A percentile compares a stretch with the other conserved stretches of the same genome.
These are phyloP conservation scores for Meyerozyma athensensis DNA, from an alignment of 1,139 yeast species.

Conservation along the genomic window DNA sequence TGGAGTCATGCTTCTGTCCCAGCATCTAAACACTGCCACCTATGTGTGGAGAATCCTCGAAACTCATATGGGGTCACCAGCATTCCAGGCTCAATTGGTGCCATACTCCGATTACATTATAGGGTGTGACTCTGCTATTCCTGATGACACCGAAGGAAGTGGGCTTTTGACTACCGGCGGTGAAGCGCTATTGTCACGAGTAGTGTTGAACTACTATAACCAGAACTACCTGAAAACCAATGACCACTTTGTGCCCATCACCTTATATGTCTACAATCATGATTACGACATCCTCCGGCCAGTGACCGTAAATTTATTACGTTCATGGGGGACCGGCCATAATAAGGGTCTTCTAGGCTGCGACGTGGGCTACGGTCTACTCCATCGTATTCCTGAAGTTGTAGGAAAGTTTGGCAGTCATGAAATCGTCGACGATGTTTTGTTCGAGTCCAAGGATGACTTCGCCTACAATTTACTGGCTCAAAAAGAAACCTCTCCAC, in stretches of 20 bases:
- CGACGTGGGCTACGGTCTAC: constrained; percentile 88
- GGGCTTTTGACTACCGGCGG: constrained; percentile 77
- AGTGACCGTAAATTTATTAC: constrained; percentile 59
- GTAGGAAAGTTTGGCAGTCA: constrained; percentile 42
- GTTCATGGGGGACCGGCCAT: constrained; percentile 47
- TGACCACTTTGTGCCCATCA: constrained; percentile 37
- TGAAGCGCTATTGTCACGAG: constrained; percentile 69
- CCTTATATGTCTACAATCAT: constrained; percentile 81
- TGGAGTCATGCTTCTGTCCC: constrained; percentile 72
- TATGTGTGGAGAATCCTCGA: constrained; percentile 84
- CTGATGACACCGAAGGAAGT: constrained; percentile 50
- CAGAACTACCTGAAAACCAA: constrained; percentile 36
- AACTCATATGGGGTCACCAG: constrained; percentile 77
- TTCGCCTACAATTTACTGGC: constrained; percentile 12
- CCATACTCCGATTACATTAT: constrained; percentile 87
- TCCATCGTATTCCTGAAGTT: constrained; percentile 79
- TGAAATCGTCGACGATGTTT: constrained; percentile 32
- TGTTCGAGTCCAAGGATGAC: constrained; percentile 28
- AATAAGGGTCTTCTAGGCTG: constrained; percentile 80
- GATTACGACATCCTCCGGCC: constrained; percentile 84
- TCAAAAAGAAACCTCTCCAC: constrained; percentile 12
- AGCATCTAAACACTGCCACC: constrained; percentile 70
- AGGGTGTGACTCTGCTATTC: constrained; percentile 65
- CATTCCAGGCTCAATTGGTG: constrained; percentile 74
- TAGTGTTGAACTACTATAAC: constrained; percentile 55